Base-by-base conservation (phyloP, 2,329 filamentous ascomycete species). In the Diaporthe sp. region DNA sequence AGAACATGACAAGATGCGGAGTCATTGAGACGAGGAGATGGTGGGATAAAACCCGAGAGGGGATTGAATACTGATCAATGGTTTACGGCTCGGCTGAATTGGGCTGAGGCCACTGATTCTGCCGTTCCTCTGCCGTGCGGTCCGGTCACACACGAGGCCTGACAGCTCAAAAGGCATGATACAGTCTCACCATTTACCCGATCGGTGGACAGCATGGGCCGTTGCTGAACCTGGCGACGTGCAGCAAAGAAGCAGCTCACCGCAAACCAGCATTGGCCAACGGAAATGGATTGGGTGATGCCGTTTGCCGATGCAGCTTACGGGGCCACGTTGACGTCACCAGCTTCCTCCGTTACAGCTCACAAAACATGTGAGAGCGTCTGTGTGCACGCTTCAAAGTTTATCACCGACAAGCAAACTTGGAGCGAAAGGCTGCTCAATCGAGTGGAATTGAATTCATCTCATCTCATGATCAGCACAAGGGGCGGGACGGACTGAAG, bases 371-470 rank as follows among this genome's bases (percentile, higher is more conserved):
- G 61, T 31, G 60, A 22, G 39, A 47, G 28, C 4, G 61, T 49
- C 61, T 67, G 61, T 53, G 63, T 39, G 8, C 22, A n/a, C 6
- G 28, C 31, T 9, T 39, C 63, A 15, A 53, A 68, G 28, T 22
- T 68, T 51, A 31, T n/a, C 22, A 20, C 28, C 44, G 20, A 67
- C n/a, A 44, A 17, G n/a, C 39, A 44, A 63, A 39, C 37, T 63
- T 44, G 3, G 37, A 63, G n/a, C 17, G 20, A 17, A 20, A 2
- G 28, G 17, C 25, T n/a, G 20, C 6, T 25, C 13, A 25, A 9
- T 68, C 34, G 47, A 20, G 10, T 51, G 12, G 47, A 68, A 68
- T 68, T 68, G 65, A 53, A 39, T 68, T 68, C 47, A 22, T 68
- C 65, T 28, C 65, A 53, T 68, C 63, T 68, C 31, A 9, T 51